These are phyloP conservation scores for Phaseolus coccineus DNA, from an alignment of 331 rosid genomes.

Conservation along the genomic window DNA sequence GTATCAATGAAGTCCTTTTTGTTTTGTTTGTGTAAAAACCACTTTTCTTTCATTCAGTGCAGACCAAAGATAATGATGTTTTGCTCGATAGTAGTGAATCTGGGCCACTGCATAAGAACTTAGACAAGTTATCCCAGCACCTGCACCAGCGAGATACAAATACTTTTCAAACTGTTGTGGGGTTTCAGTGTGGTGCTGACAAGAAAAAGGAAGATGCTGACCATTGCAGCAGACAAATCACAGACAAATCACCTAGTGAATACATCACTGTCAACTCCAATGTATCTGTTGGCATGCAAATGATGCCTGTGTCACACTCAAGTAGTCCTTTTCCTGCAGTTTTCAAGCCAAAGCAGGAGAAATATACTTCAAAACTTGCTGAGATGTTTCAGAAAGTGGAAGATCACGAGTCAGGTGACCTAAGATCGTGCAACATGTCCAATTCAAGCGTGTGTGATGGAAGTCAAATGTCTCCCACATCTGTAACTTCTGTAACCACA, in stretches of 20 bases:
- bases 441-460: constrained; percentile 74
- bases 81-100: constrained; percentile 62
- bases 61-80: constrained; percentile 83
- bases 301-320: constrained; percentile 49
- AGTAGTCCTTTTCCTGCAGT: constrained; percentile 49
- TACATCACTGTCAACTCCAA: constrained; percentile 55
- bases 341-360: constrained; percentile 53
- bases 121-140: constrained; percentile 59
- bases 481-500: constrained; percentile 86
- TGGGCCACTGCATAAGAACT: constrained; percentile 53
- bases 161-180: constrained; percentile 65
- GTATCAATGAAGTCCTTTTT: constrained; percentile 31
- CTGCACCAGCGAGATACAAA: constrained; percentile 52
- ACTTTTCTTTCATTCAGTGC: constrained; percentile 85
- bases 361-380: constrained; percentile 53
- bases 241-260: constrained; percentile 55
- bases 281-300: constrained; percentile 53
- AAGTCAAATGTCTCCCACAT: constrained; percentile 74
- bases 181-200: constrained; percentile 52
- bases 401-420: constrained; percentile 65
- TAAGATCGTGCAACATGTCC: constrained; percentile 70
- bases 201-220: constrained; percentile 50
- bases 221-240: constrained; percentile 42
- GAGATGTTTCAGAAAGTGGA: constrained; percentile 67
- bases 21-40: constrained; percentile 68